Evolutionary conservation across 176 grass and related monocot species (phyloP).

Genomic region (Dendrocalamus sinicus): DNA sequence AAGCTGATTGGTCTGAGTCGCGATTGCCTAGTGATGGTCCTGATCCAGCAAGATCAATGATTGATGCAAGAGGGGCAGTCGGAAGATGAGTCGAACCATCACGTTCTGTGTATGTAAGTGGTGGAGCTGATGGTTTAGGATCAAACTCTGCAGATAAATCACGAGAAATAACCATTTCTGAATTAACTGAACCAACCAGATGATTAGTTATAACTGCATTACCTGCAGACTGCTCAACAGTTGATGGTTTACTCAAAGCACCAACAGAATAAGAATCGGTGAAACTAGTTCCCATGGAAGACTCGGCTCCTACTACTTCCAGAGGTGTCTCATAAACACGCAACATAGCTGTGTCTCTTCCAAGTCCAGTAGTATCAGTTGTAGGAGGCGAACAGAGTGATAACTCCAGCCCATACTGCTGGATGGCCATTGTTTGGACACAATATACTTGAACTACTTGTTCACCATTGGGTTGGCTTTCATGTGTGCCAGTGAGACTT

Average conservation of each 20-base stretch:
- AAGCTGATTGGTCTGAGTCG: conserved; percentile 56
- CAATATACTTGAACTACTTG: conserved; percentile 95
- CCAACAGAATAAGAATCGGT: conserved; percentile 49
- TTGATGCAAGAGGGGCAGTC: conserved; percentile 56
- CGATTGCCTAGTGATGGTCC: conserved; percentile 53
- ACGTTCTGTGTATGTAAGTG: conserved; percentile 56
- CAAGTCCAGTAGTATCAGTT: conserved; percentile 57
- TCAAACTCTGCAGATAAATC: conserved; percentile 66
- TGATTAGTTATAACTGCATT: conserved; percentile 34
- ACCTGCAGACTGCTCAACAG: conserved; percentile 41
- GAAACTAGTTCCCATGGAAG: conserved; percentile 47
- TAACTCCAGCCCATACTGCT: conserved; percentile 92
- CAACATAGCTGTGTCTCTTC: conserved; percentile 66
- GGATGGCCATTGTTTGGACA: conserved; percentile 99
- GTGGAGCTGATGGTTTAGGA: conserved; percentile 75
- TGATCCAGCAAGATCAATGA: conserved; percentile 55
- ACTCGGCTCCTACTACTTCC: conserved; percentile 42
- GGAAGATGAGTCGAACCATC: conserved; percentile 52
- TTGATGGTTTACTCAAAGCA: conserved; percentile 48
- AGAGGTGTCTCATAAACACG: conserved; percentile 51
- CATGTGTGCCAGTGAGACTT: conserved; percentile 86
- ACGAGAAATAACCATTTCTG: conserved; percentile 42
- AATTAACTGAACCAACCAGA: conserved; percentile 38
- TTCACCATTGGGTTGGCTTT: conserved; percentile 69
- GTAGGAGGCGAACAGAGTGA: conserved; percentile 87